These are phyloP conservation scores for Glycine latifolia DNA, from an alignment of 306 rosid genomes.

Conservation along the genomic window DNA sequence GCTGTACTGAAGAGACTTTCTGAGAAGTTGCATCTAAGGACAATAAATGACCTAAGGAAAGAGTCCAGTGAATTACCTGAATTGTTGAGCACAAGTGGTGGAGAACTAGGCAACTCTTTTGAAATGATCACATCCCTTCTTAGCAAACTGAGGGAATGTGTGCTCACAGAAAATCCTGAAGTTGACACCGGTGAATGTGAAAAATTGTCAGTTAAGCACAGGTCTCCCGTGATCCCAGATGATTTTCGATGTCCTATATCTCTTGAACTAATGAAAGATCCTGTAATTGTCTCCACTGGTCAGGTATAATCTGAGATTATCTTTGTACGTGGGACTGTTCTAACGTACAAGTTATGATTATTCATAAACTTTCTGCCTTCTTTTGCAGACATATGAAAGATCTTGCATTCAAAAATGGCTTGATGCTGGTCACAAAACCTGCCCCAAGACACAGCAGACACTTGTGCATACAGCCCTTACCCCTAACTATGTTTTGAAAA, in stretches of 20 bases:
- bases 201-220: constrained; percentile 69
- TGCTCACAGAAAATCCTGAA: constrained; percentile 65
- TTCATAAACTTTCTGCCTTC: constrained; percentile 35
- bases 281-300: constrained; percentile 95
- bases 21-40: constrained; percentile 79
- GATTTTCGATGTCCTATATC: constrained; percentile 98
- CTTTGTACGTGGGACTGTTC: background rate
- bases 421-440: constrained; percentile 96
- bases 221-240: constrained; percentile 96
- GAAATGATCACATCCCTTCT: constrained; percentile 70
- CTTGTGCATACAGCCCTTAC: constrained; percentile 89
- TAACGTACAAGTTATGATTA: constrained; percentile 4
- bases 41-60: constrained; percentile 75
- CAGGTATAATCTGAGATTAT: constrained; percentile 67
- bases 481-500: constrained; percentile 96
- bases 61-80: constrained; percentile 86
- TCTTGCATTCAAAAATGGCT: constrained; percentile 96
- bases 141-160: constrained; percentile 72
- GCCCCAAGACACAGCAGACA: constrained; percentile 96
- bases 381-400: constrained; percentile 92
- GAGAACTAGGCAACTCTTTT: constrained; percentile 62
- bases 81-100: constrained; percentile 63
- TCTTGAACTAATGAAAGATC: constrained; percentile 96
- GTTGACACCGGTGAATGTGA: constrained; percentile 58
- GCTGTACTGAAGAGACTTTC: constrained; percentile 77